phyloP scores from a whole-genome alignment of 1,284 basidiomycete species.

The Anthracocystis panici-leucophaei region DNA sequence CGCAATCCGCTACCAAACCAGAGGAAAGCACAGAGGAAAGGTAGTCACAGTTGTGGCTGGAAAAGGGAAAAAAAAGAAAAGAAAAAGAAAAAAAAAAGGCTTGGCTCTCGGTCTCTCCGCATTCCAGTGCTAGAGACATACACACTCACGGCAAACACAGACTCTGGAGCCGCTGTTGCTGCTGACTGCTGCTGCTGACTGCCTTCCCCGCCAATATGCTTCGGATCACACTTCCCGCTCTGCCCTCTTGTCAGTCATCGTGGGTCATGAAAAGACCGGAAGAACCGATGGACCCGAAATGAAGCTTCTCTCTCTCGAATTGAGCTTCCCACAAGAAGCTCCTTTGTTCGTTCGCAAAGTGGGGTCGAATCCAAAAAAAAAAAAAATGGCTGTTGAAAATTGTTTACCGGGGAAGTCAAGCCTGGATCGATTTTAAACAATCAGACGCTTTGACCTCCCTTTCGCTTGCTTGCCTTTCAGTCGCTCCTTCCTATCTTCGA shows the following conservation, averaged over 20 bases:
- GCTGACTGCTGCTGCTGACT: too few relatives aligned
- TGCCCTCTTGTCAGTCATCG: too few relatives aligned
- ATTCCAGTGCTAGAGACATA: neutral
- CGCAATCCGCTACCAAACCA: neutral
- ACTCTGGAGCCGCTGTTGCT: constrained; percentile 2
- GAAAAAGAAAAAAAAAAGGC: neutral
- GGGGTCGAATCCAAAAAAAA: neutral
- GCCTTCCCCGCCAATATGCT: too few relatives aligned
- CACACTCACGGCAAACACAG: neutral
- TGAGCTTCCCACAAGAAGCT: neutral
- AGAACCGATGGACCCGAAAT: neutral
- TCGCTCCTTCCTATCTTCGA: too few relatives aligned
- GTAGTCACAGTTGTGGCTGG: neutral
- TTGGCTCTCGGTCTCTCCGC: constrained; percentile 4
- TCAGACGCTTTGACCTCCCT: neutral
- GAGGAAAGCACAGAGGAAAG: neutral
- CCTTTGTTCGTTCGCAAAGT: neutral
- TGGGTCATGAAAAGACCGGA: neutral
- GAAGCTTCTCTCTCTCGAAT: neutral
- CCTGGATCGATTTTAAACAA: neutral
- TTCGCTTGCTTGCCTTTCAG: neutral
- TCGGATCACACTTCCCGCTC: neutral
- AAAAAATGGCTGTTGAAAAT: neutral
- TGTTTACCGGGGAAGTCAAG: neutral
- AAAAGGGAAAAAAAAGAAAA: too few relatives aligned